Conservation (phyloP, 345 rosid genomes). For the Combretum micranthum region DNA sequence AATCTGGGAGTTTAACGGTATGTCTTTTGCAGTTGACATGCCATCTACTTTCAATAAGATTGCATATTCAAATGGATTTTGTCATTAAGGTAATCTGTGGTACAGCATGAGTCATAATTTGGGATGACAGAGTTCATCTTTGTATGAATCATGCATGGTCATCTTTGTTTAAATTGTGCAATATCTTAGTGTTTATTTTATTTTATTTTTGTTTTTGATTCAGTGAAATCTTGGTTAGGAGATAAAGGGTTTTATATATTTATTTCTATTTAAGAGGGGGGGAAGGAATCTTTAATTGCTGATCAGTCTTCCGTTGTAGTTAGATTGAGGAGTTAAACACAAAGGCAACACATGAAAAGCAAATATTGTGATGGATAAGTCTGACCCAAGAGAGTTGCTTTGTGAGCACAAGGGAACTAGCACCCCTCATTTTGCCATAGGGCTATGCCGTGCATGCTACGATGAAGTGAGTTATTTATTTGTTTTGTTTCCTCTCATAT, state of each 20-base stretch:
- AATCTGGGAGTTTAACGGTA: constrained; percentile 83
- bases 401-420: constrained; percentile 55
- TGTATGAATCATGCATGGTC: no score
- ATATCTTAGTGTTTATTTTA: no score
- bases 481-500: constrained; percentile 1
- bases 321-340: constrained; percentile 70
- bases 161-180: no score
- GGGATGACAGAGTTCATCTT: no score
- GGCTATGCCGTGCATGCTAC: constrained; percentile 74
- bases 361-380: constrained; percentile 15
- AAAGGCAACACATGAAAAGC: constrained; percentile 39
- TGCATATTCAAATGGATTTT: no score
- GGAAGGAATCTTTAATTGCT: background rate
- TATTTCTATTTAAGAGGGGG: no score
- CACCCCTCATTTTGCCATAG: constrained; percentile 37
- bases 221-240: no score
- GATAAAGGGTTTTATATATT: no score
- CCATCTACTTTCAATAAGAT: background rate
- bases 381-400: constrained; percentile 32
- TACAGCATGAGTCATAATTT: no score
- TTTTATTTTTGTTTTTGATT: no score
- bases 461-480: constrained; percentile 35
- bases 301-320: constrained; percentile 11
- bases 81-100: no score
- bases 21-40: constrained; percentile 9